Base-by-base conservation (phyloP, 768 basidiomycete genomes). In the Amanita jacksonii region DNA sequence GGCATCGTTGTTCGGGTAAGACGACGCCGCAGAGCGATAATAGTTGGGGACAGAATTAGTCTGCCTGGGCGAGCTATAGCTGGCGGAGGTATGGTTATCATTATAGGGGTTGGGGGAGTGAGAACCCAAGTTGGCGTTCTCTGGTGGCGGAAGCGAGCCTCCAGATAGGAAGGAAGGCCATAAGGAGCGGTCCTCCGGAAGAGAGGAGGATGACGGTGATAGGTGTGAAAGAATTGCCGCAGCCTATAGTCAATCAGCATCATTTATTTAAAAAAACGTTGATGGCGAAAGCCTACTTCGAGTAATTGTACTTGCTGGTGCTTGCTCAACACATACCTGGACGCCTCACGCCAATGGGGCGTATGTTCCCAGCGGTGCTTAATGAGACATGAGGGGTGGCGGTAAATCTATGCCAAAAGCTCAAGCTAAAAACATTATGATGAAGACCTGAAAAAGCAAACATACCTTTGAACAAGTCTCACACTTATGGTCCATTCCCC, bases 341-440 rank as follows among this genome's bases (percentile, higher is more conserved):
- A 69, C 13, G 92, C 85, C 59, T 92, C 88, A 34, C 85, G 82
- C 94, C 94, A 98, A 55, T 96, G 91, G 15, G 88, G 87, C 25
- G 87, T 89, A 57, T 94, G 90, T 57, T 97, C 93, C 94, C 94
- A 98, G 25, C 94, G 85, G 57, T 98, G 94, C 62, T 97, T 97
- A 62, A 93, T 87, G 38, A 98, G 70, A 62, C 93, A 97, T 9
- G 86, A 89, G 2, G 91, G 91, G 62, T 98, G 93, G 41, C 85
- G 79, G 61, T 88, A 90, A 30, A 87, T 79, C 85, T 87, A 57
- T 12, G 37, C 27, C 33, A 41, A 16, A 19, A 20, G 33, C 27
- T 31, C 38, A 39, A 25, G 18, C 18, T n/a, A 20, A 36, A 38
- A 39, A 38, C 25, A n/a, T n/a, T n/a, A n/a, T 33, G 22, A 48